phyloP scores from a whole-genome alignment of 371 early-diverging fungal genomes.

The Batkoa obscura region DNA sequence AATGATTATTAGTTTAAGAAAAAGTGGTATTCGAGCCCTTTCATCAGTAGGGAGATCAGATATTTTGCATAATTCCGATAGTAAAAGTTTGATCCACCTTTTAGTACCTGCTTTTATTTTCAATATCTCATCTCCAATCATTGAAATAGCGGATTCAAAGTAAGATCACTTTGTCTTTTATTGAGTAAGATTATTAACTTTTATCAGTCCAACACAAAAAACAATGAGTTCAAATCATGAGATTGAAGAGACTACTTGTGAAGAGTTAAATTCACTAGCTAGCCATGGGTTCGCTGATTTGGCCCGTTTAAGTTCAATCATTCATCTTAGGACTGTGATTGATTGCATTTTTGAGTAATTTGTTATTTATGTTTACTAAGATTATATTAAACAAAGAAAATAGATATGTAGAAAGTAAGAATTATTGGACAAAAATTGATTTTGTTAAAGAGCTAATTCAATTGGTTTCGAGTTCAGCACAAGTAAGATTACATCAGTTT shows the following conservation, averaged over 20 bases:
- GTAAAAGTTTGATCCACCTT: slow-evolving; percentile 25
- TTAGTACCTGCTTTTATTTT: slow-evolving; percentile 33
- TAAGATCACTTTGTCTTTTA: neutral
- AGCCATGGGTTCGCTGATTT: slow-evolving; percentile 11
- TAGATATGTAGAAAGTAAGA: slow-evolving; percentile 2
- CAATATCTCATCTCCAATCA: slow-evolving; percentile 16
- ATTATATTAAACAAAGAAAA: neutral
- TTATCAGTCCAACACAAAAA: neutral
- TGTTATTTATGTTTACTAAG: neutral
- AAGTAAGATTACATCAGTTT: neutral
- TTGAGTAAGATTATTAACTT: neutral
- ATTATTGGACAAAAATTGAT: slow-evolving; percentile 1
- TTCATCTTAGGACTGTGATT: neutral
- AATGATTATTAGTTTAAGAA: slow-evolving; percentile 15
- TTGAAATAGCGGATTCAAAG: slow-evolving; percentile 12
- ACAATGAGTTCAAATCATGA: neutral
- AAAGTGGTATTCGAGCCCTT: slow-evolving; percentile 30
- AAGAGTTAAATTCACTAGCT: neutral
- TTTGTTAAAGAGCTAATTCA: slow-evolving; percentile 4
- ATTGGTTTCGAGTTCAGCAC: neutral
- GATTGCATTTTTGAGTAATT: slow-evolving; percentile 4
- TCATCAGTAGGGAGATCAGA: slow-evolving; percentile 27
- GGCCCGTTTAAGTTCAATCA: neutral
- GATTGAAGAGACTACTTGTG: slow-evolving; percentile 7
- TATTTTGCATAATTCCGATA: slow-evolving; percentile 28